Evolutionary conservation across 495 filamentous ascomycete genomes (phyloP), one percentile per base, ranked within the genome.

Genomic region (Podospora anserina): DNA sequence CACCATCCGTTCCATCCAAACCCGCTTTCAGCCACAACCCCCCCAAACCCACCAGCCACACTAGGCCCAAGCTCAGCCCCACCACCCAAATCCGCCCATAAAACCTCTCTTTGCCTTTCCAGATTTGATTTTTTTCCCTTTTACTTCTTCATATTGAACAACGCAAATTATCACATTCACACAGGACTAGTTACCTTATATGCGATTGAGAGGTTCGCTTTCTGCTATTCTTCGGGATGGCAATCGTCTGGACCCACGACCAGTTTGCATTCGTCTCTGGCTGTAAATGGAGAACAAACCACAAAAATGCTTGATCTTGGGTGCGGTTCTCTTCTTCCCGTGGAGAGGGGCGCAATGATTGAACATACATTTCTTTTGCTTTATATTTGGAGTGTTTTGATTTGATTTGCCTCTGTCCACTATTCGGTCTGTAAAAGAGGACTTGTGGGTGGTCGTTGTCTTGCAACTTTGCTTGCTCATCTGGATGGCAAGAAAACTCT

Each of bases 281-380:
- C 79, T 72, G 80, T 77, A 83, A 81, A 85, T 82, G 83, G 81
- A 85, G 83, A 85, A 73, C 57, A 78, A 79, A 75, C 32, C 60
- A 63, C 74, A 39, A 39, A 39, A 80, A 74, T 81, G 81, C 76
- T 81, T 80, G 80, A 82, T 85, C 84, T 85, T 86, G 84, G 84
- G 84, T 86, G 84, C 84, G 82, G 82, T 81, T 81, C 78, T 79
- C 75, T 75, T 70, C 72, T 63, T 66, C 58, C 78, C 66, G 68
- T 85, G 80, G 75, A 80, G 74, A 80, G 80, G 83, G 78, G 75
- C 82, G 83, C 83, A 85, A 85, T 85, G 82, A 84, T 84, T 82
- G 81, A 76, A 74, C 83, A 81, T 82, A 85, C 82, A 85, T 81
- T 58, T 23, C 27, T 62, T 32, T 61, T 64, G 54, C 61, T 28